phyloP scores from a whole-genome alignment of 2,329 filamentous ascomycete species.

The Aspergillus viridinutans region DNA sequence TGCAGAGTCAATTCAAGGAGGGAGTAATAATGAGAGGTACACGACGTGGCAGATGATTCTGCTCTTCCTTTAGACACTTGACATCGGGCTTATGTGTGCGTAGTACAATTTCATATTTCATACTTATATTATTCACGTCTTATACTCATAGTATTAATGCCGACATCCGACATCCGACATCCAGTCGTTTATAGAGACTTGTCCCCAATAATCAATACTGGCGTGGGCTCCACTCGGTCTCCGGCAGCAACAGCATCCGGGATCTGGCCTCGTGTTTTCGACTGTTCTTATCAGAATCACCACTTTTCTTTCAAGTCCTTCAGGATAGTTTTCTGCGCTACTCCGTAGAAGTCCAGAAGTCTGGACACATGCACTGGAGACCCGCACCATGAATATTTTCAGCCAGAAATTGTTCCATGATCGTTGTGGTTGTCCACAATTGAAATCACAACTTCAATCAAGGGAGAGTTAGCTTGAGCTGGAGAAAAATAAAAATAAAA shows the following conservation, averaged over 20 bases:
- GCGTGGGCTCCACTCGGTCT: conserved; percentile 11
- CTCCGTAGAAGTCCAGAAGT: neutral
- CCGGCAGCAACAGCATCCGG: conserved; percentile 17
- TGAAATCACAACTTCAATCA: neutral
- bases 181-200: too few species aligned
- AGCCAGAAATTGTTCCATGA: neutral
- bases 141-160: too few species aligned
- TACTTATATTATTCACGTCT: too few species aligned
- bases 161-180: too few species aligned
- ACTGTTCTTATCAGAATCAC: neutral
- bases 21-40: too few species aligned
- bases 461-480: neutral
- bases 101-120: too few species aligned
- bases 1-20: neutral
- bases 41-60: too few species aligned
- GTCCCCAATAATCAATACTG: neutral
- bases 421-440: neutral
- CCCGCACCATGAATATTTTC: neutral
- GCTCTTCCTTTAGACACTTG: neutral
- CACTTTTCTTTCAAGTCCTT: neutral
- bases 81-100: neutral
- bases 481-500: neutral
- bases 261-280: conserved; percentile 13
- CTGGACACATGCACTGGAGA: neutral
- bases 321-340: too few species aligned